phyloP scores from a whole-genome alignment of 495 filamentous ascomycete species.

The Penicillium manginii region DNA sequence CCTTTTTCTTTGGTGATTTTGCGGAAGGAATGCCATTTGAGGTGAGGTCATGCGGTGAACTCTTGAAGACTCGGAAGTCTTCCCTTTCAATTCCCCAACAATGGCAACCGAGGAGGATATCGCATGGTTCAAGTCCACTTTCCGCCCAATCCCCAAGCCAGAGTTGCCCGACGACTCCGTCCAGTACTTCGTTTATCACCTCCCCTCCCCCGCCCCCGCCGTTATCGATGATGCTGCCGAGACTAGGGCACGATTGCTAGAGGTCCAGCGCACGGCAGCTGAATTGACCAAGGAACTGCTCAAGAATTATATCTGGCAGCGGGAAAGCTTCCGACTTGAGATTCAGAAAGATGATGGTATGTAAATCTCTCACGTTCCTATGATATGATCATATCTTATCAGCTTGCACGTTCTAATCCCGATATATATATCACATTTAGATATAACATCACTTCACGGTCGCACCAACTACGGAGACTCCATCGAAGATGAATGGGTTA shows the following conservation, averaged over 20 bases:
- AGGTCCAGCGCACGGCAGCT: conserved; percentile 68
- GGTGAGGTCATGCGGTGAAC: conserved; percentile 41
- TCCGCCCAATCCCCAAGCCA: conserved; percentile 64
- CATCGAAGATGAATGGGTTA: conserved; percentile 95
- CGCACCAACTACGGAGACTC: conserved; percentile 87
- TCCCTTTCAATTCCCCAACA: conserved; percentile 18
- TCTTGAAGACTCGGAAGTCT: neutral
- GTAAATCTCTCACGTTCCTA: conserved; percentile 9
- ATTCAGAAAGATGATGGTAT: conserved; percentile 63
- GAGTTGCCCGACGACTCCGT: conserved; percentile 82
- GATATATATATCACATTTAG: conserved; percentile 24
- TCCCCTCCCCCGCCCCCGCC: conserved; percentile 53
- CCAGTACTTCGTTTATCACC: conserved; percentile 79
- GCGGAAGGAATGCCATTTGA: conserved; percentile 24
- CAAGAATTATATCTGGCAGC: conserved; percentile 94
- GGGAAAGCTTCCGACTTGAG: conserved; percentile 71
- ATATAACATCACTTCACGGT: conserved; percentile 61
- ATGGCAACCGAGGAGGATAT: conserved; percentile 54
- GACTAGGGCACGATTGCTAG: conserved; percentile 62
- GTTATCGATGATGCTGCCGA: conserved; percentile 54
- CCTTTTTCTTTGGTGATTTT: conserved; percentile 32
- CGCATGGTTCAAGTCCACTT: conserved; percentile 55
- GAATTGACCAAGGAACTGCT: conserved; percentile 64
- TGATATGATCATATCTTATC: too few relatives aligned
- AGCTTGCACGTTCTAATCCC: conserved; percentile 5